A percentile compares a stretch with the other conserved stretches of the same genome.
Conservation (phyloP, 805 yeast species). For the Schizosaccharomyces lindneri region DNA sequence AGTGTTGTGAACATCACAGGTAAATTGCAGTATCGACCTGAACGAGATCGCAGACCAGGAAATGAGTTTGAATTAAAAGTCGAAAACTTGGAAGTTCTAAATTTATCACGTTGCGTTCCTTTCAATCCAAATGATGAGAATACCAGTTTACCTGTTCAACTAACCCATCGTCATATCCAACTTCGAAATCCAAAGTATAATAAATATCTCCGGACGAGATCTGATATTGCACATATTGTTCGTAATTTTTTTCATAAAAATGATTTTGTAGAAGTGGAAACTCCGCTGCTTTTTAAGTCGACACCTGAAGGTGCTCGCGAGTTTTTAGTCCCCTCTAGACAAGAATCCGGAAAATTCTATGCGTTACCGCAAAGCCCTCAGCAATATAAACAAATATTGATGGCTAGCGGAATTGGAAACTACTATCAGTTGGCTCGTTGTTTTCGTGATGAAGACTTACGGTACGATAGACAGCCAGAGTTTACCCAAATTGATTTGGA, state of each 20-base stretch:
- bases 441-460: constrained; percentile 83
- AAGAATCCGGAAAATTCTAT: constrained; percentile 29
- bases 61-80: neutral
- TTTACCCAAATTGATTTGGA: constrained; percentile 94
- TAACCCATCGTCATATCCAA: neutral
- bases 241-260: constrained; percentile 16
- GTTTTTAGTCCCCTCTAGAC: constrained; percentile 76
- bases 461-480: constrained; percentile 92
- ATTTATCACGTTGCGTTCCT: neutral
- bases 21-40: neutral
- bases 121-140: neutral
- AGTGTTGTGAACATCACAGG: neutral
- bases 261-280: constrained; percentile 62
- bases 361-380: constrained; percentile 96
- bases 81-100: neutral
- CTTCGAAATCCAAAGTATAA: constrained; percentile 10
- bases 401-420: constrained; percentile 74
- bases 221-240: constrained; percentile 14
- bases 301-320: constrained; percentile 98
- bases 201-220: constrained; percentile 14
- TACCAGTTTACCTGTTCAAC: neutral
- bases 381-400: constrained; percentile 79
- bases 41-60: neutral
- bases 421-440: constrained; percentile 86
- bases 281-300: constrained; percentile 77